A percentile compares a stretch with the other conserved stretches of the same genome.
Evolutionary conservation across 768 basidiomycete genomes (phyloP).

Genomic region (Lyophyllum atratum): DNA sequence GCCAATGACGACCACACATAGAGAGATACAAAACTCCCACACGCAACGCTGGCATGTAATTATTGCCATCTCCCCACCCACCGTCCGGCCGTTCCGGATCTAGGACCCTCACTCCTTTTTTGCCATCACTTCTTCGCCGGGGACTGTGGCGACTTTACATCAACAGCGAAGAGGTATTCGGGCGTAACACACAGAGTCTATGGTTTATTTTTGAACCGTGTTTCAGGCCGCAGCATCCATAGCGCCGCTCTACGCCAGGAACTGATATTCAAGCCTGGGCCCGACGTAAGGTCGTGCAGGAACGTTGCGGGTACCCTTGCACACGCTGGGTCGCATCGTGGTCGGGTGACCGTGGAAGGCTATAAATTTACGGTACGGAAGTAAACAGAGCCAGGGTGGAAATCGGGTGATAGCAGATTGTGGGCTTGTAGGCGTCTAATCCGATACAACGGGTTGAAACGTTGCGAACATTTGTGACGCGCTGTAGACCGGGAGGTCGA

Average conservation of each 20-base stretch:
- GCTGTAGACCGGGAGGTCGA: background rate
- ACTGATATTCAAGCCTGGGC: background rate
- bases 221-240: background rate
- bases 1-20: conserved; percentile 1
- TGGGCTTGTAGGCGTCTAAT: background rate
- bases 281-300: background rate
- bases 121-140: background rate
- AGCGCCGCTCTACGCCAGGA: background rate
- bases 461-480: conserved; percentile 1
- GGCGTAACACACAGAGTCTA: background rate
- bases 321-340: background rate
- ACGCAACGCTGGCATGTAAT: background rate
- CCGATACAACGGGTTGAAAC: background rate
- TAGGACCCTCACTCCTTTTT: background rate
- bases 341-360: conserved; percentile 2
- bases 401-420: conserved; percentile 22
- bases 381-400: conserved; percentile 14
- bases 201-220: background rate
- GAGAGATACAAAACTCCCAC: background rate
- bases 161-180: background rate
- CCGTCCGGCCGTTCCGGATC: conserved; percentile 1
- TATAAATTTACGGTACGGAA: conserved; percentile 2
- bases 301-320: background rate
- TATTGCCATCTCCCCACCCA: background rate
- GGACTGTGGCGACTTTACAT: background rate